Conservation (phyloP, 768 basidiomycete species). For the Suillus placidus region DNA sequence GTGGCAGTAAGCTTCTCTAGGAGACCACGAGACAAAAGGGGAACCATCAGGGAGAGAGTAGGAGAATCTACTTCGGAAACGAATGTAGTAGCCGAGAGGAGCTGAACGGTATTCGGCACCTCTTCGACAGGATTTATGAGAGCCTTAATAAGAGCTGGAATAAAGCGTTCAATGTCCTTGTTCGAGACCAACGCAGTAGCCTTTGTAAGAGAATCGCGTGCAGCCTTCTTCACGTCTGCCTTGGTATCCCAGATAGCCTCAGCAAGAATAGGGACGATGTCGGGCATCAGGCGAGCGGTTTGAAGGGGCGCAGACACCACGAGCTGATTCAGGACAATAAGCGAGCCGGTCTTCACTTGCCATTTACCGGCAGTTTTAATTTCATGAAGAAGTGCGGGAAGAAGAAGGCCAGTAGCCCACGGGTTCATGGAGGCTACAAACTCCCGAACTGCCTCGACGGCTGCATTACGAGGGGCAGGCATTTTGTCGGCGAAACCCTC, state of each 20-base stretch:
- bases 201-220: constrained; percentile 92
- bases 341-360: constrained; percentile 92
- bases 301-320: constrained; percentile 81
- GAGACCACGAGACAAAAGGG: constrained; percentile 91
- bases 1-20: constrained; percentile 93
- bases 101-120: constrained; percentile 91
- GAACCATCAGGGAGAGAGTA: constrained; percentile 97
- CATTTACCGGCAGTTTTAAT: constrained; percentile 97
- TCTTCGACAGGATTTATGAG: constrained; percentile 99
- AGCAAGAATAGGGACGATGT: constrained; percentile 91
- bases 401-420: constrained; percentile 82
- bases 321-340: constrained; percentile 84
- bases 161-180: constrained; percentile 97
- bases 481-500: constrained; percentile 96
- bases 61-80: constrained; percentile 99
- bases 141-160: constrained; percentile 96
- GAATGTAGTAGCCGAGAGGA: constrained; percentile 98
- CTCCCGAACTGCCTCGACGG: constrained; percentile 79
- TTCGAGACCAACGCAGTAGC: constrained; percentile 93
- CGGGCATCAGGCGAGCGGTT: constrained; percentile 88
- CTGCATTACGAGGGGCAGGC: constrained; percentile 82
- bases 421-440: constrained; percentile 82
- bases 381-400: constrained; percentile 87
- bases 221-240: constrained; percentile 98
- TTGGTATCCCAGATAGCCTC: constrained; percentile 99